A percentile compares a stretch with the other conserved stretches of the same genome.
Evolutionary conservation across 2,329 filamentous ascomycete species (phyloP).

Genomic region (Calonectria pseudoreteaudii): DNA sequence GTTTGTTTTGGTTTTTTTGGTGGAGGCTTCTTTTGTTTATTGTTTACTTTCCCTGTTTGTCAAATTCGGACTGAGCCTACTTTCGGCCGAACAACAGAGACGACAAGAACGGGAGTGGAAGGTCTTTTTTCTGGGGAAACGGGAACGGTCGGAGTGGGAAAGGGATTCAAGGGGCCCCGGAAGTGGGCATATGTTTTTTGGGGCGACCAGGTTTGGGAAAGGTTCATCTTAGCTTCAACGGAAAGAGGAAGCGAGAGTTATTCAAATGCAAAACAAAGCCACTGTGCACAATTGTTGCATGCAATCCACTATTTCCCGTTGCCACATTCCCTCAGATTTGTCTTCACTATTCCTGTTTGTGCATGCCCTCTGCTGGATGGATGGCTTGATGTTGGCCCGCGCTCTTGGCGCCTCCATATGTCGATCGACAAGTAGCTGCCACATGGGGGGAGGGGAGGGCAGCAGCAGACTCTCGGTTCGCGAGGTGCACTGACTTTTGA

Average conservation of each 20-base stretch:
- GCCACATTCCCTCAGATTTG: not conserved
- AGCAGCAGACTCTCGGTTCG: not conserved
- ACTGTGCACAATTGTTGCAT: constrained; percentile 1
- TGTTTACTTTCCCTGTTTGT: not conserved
- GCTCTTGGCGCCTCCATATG: constrained; percentile 1
- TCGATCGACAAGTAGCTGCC: not conserved
- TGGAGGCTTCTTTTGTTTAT: not conserved
- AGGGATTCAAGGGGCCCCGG: not conserved
- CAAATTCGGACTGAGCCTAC: not conserved
- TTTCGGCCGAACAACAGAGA: not conserved
- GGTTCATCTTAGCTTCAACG: not conserved
- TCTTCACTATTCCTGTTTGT: not conserved
- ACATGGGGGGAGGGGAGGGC: no score
- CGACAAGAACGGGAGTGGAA: not conserved
- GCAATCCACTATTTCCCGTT: not conserved
- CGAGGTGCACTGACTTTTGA: not conserved
- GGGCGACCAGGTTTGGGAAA: constrained; percentile 2
- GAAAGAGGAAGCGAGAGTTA: not conserved
- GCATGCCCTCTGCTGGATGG: not conserved
- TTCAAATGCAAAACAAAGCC: not conserved
- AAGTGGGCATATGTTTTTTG: not conserved
- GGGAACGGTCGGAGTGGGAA: not conserved
- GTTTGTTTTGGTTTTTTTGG: constrained; percentile 25
- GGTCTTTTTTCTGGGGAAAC: not conserved
- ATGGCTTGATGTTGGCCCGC: not conserved